Evolutionary conservation across 2,329 filamentous ascomycete genomes (phyloP), one percentile per base, ranked within the genome.

Genomic region (Taxawa tesnikishii): DNA sequence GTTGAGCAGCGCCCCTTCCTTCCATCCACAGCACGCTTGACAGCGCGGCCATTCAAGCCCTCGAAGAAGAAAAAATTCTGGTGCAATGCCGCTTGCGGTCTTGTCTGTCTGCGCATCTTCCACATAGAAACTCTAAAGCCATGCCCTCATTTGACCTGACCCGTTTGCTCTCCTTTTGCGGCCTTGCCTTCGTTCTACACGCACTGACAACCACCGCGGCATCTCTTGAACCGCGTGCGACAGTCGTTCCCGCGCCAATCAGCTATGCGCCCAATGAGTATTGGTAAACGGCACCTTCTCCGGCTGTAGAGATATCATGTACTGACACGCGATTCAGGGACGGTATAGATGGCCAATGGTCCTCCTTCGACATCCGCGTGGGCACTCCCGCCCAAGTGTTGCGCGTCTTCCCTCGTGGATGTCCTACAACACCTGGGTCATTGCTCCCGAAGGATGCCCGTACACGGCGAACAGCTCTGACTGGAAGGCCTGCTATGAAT

Each of bases 341-440:
- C 39, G 75, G 75, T 29, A 64, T 70, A 41, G 78, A 83, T 49
- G 79, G 79, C 7, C 67, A 67, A 40, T 87, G 81, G 81, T 83
- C 79, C 11, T 72, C 77, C 5, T 73, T 83, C 41, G 63, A 62
- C 9, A 61, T 85, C 38, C 68, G 59, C 44, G 63, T 69, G 13
- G 75, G 74, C 31, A 59, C 55, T 6, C 68, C 71, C 10, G 50
- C 54, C 15, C 67, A 73, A 46, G 55, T 58, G 34, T 58, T 74
- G 19, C 67, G 70, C 41, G 64, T 75, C 31, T 59, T 71, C 9
- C 64, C 77, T 83, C 76, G 46, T 84, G 79, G 5, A 67, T 70
- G 9, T 64, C 76, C 26, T 81, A 80, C 21, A 78, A 83, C 52
- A 74, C 78, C 26, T 83, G 79, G 78, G 67, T 73, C 3, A 60